Base-by-base conservation (phyloP, 257 asterid genomes). In the Euphrasia confusa region DNA sequence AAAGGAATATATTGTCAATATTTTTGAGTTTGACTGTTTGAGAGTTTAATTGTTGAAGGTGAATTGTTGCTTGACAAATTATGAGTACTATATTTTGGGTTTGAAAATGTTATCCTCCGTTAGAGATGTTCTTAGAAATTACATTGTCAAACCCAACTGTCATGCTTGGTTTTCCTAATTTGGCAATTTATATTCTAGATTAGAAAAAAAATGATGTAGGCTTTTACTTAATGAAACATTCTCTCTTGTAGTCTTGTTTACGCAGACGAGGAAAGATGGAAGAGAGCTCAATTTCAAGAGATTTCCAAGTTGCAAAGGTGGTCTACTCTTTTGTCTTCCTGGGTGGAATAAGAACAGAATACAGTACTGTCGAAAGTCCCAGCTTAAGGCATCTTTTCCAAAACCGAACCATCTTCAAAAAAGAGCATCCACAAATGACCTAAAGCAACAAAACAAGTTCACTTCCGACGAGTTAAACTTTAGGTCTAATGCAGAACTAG, bases 301-400 rank as follows among this genome's bases (percentile, higher is more conserved):
- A 92, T 64, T 89, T 86, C 37, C 97, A 95, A 12, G 87, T 86
- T 59, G 93, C 95, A 50, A 86, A 89, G 72, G 95, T 84, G 60
- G 95, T 81, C 28, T 86, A 84, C 72, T 71, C 87, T 42, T 82
- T 66, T 64, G 83, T 78, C 89, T 76, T 72, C 95, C 98, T 4
- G 95, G 90, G 42, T 89, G 97, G 97, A 89, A 84, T 64, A 89
- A 84, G 82, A 95, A 95, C n/a, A 73, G 98, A 59, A 86, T 92
- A 21, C 24, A 21, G 52, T 70, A 81, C 71, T 89, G 98, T 66
- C 98, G 81, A 66, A 83, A 79, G 73, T 53, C 97, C 70, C 95
- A 84, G 74, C 88, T 92, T 14, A 88, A 86, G 77, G 88, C 11
- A 10, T 76, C 30, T 77, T 86, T 59, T 68, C 85, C 4, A 75